phyloP scores from a whole-genome alignment of 2,329 filamentous ascomycete genomes.

The Arthrocladium fulminans region DNA sequence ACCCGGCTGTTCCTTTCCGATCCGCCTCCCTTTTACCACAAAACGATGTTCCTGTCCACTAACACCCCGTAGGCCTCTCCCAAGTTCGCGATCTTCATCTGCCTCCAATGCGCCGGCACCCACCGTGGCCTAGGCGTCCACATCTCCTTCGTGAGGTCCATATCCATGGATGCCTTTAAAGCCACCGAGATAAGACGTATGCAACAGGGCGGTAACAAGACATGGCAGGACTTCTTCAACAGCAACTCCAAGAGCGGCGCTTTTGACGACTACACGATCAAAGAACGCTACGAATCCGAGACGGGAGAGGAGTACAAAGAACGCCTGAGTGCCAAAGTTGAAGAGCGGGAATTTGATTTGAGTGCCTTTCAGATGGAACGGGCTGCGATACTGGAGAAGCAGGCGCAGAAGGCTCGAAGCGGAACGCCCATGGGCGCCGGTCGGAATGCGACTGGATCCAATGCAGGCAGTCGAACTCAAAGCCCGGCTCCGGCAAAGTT shows the following conservation, averaged over 20 bases:
- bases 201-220: constrained; percentile 81
- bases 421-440: constrained; percentile 32
- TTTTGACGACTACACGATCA: constrained; percentile 83
- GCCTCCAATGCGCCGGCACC: constrained; percentile 86
- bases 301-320: constrained; percentile 95
- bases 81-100: constrained; percentile 98
- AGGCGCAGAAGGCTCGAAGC: constrained; percentile 24
- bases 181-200: constrained; percentile 84
- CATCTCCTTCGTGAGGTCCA: constrained; percentile 94
- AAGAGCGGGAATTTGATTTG: constrained; percentile 76
- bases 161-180: constrained; percentile 99
- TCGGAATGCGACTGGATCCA: constrained; percentile 15
- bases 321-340: constrained; percentile 74
- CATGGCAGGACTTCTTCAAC: constrained; percentile 83
- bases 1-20: background rate
- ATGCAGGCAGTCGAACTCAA: constrained; percentile 19
- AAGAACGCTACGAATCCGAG: constrained; percentile 81
- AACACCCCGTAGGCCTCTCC: constrained; percentile 54
- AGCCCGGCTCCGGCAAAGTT: constrained; percentile 26
- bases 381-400: constrained; percentile 27
- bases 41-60: background rate
- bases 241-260: constrained; percentile 56
- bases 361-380: constrained; percentile 49
- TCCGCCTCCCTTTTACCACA: too few relatives aligned
- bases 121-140: constrained; percentile 93